Conservation (phyloP, 2,329 filamentous ascomycete genomes). For the Pseudogymnoascus sp. region DNA sequence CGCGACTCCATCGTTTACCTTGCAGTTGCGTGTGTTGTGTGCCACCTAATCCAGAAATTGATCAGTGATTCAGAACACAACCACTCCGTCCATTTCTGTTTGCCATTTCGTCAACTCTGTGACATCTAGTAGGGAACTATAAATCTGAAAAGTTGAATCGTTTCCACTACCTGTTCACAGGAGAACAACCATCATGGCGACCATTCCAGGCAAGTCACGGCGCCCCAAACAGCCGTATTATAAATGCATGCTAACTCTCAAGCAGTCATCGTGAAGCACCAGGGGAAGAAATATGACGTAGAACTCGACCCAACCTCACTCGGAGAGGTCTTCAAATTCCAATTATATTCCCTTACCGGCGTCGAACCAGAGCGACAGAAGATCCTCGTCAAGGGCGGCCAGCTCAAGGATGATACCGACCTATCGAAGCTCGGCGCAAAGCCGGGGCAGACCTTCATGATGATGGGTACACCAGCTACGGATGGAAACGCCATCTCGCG, state of each 20-base stretch:
- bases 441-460: slow-evolving; percentile 80
- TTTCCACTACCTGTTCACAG: neutral
- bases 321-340: slow-evolving; percentile 91
- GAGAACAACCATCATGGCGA: slow-evolving; percentile 24
- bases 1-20: slow-evolving; percentile 7
- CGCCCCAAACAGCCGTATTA: neutral
- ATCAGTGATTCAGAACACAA: slow-evolving; percentile 6
- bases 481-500: slow-evolving; percentile 53
- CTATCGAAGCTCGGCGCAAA: slow-evolving; percentile 80
- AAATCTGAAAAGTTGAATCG: neutral
- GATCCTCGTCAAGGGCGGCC: slow-evolving; percentile 85
- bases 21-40: slow-evolving; percentile 2
- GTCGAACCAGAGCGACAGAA: slow-evolving; percentile 97
- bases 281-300: slow-evolving; percentile 90
- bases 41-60: slow-evolving; percentile 6
- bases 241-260: slow-evolving; percentile 16
- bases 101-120: neutral
- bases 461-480: slow-evolving; percentile 84
- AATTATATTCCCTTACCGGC: slow-evolving; percentile 88
- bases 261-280: slow-evolving; percentile 84
- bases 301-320: slow-evolving; percentile 78
- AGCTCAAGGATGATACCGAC: slow-evolving; percentile 90
- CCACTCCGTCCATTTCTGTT: neutral
- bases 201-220: slow-evolving; percentile 26
- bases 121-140: neutral